Evolutionary conservation across 1,284 basidiomycete genomes (phyloP), one percentile per base, ranked within the genome.

Genomic region (Leccinum pachyderme): DNA sequence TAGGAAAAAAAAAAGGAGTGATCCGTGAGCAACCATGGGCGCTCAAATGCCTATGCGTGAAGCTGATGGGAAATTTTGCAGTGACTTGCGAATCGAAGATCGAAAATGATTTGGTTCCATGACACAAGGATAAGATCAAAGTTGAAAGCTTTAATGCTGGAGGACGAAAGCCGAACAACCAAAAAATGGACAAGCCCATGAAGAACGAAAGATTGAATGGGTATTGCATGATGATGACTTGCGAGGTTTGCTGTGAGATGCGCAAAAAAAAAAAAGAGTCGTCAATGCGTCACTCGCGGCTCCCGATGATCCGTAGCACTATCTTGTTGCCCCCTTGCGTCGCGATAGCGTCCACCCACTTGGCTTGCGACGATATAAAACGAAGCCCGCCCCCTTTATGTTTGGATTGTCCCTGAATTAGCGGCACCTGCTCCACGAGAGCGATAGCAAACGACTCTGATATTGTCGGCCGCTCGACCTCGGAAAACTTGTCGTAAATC

Each of bases 401-500:
- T 3, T 37, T 37, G 0, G 35, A 9, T n/a, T 37, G 8, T 7
- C 32, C 32, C 32, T 33, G 32, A 33, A 15, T 37, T n/a, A n/a
- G 35, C 13, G 53, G 52, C 46, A 43, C 35, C 32, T 63, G 68
- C 43, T 75, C 67, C 54, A 81, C 74, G 49, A 79, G 71, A 11
- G 76, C 81, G 24, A 89, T 69, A 8, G 74, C 73, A 65, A 89
- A 89, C 8, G 73, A 66, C 7, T 76, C 70, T 2, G 77, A 75
- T 24, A 88, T 77, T 7, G 75, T 72, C 46, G 83, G 61, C 52
- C 77, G 79, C 63, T 84, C 85, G 60, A 84, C 80, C 15, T 75
- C 73, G 18, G 78, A 74, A 62, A 90, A 84, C 64, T 87, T 89
- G 52, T 83, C 80, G 58, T 79, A 77, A 25, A 90, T 70, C 50